Evolutionary conservation across 352 stramenopile species (phyloP).

Genomic region (Stephanocyclus meneghinianus): DNA sequence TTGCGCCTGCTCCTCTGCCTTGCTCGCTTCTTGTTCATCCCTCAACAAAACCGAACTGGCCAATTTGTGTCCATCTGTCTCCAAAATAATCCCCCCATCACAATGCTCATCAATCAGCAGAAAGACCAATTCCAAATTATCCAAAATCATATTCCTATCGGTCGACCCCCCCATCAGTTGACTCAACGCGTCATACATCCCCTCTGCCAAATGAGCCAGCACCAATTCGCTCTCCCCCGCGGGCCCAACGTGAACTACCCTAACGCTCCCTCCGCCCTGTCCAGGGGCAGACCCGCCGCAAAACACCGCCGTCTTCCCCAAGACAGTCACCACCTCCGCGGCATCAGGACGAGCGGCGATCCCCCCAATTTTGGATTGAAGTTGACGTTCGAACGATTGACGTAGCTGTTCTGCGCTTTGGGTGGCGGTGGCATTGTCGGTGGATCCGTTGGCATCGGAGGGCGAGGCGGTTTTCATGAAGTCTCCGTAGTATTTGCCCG

Average conservation of each 20-base stretch:
- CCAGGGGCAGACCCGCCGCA: constrained; percentile 47
- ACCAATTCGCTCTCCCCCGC: constrained; percentile 73
- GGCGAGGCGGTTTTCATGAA: constrained; percentile 61
- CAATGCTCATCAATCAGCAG: constrained; percentile 82
- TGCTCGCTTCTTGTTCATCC: constrained; percentile 46
- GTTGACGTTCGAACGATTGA: constrained; percentile 67
- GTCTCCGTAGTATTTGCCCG: constrained; percentile 80
- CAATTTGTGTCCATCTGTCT: constrained; percentile 76
- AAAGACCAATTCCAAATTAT: constrained; percentile 83
- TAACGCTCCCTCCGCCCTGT: constrained; percentile 48
- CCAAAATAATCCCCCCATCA: constrained; percentile 79
- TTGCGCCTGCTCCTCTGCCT: constrained; percentile 31
- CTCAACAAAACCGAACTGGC: constrained; percentile 67
- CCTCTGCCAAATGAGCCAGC: constrained; percentile 75
- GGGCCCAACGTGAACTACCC: constrained; percentile 73
- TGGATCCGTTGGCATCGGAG: background rate
- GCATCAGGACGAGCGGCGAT: constrained; percentile 69
- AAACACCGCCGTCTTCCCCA: constrained; percentile 75
- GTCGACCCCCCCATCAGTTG: constrained; percentile 78
- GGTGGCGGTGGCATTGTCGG: constrained; percentile 24
- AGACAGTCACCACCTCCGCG: constrained; percentile 73
- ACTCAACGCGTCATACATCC: constrained; percentile 77
- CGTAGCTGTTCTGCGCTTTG: constrained; percentile 60
- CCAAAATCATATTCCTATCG: constrained; percentile 78
- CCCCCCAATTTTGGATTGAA: constrained; percentile 75